A percentile compares a stretch with the other conserved stretches of the same genome.
phyloP scores from a whole-genome alignment of 202 grass and related monocot genomes.

The Setaria italica region DNA sequence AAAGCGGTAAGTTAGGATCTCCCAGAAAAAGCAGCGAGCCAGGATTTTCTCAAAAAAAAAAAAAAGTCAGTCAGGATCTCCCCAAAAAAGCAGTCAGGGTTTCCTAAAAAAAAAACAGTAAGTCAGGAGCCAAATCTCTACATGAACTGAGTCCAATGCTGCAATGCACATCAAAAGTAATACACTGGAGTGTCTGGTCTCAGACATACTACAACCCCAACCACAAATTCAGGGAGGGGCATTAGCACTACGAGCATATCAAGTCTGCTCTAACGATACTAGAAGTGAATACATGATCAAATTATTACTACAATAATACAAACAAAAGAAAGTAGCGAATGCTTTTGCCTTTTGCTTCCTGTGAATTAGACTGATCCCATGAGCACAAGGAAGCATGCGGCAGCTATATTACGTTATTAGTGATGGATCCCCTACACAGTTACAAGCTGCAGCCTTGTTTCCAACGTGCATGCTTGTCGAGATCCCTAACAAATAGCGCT shows the following conservation, averaged over 20 bases:
- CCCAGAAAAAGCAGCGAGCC: background rate
- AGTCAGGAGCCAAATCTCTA: slow-evolving; percentile 14
- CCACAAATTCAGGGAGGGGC: background rate
- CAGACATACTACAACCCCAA: slow-evolving; percentile 21
- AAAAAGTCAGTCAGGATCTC: background rate
- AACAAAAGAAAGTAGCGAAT: slow-evolving; percentile 19
- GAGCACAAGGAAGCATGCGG: slow-evolving; percentile 23
- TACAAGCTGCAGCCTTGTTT: slow-evolving; percentile 48
- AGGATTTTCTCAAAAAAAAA: background rate
- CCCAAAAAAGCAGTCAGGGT: background rate
- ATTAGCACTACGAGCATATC: background rate
- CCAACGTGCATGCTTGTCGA: slow-evolving; percentile 51
- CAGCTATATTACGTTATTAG: slow-evolving; percentile 41
- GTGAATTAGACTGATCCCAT: slow-evolving; percentile 15
- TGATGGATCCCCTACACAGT: slow-evolving; percentile 27
- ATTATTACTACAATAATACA: slow-evolving; percentile 44
- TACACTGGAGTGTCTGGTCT: background rate
- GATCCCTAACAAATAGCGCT: slow-evolving; percentile 26
- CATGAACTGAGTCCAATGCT: slow-evolving; percentile 21
- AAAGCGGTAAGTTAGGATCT: background rate
- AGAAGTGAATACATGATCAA: slow-evolving; percentile 33
- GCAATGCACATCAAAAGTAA: slow-evolving; percentile 33
- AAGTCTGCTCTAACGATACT: slow-evolving; percentile 18
- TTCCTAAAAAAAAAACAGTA: background rate
- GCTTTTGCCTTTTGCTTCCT: slow-evolving; percentile 12